Evolutionary conservation across 495 filamentous ascomycete species (phyloP).

Genomic region (Trichoderma orchidacearum): DNA sequence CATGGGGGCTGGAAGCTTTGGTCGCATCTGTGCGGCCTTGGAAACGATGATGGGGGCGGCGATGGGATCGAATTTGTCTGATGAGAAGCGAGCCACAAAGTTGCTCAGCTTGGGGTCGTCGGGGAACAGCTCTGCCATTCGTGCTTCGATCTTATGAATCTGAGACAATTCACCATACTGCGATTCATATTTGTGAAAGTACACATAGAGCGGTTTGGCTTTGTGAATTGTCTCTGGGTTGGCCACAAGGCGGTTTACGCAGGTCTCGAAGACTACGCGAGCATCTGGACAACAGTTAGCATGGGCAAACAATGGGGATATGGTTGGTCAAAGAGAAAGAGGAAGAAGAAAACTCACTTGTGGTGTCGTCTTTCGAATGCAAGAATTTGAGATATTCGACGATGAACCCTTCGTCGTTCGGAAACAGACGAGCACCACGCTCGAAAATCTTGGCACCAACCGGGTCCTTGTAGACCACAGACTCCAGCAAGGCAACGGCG

Average conservation of each 20-base stretch:
- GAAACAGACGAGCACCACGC: slow-evolving; percentile 80
- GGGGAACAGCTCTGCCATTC: slow-evolving; percentile 85
- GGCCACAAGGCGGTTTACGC: slow-evolving; percentile 60
- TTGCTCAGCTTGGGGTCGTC: slow-evolving; percentile 63
- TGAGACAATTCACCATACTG: slow-evolving; percentile 82
- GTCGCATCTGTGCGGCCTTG: slow-evolving; percentile 55
- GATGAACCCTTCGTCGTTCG: slow-evolving; percentile 80
- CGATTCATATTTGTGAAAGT: slow-evolving; percentile 91
- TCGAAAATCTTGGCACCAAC: slow-evolving; percentile 92
- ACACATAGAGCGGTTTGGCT: slow-evolving; percentile 70
- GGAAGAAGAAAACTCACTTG: slow-evolving; percentile 48
- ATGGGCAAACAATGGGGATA: background rate
- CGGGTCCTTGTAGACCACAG: slow-evolving; percentile 86
- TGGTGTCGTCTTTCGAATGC: slow-evolving; percentile 78
- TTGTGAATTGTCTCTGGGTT: slow-evolving; percentile 60
- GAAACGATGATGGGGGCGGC: slow-evolving; percentile 72
- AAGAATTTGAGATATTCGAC: slow-evolving; percentile 92
- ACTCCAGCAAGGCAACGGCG: slow-evolving; percentile 81
- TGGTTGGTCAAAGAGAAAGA: no score
- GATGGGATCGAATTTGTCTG: slow-evolving; percentile 47
- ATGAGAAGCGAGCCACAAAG: slow-evolving; percentile 65
- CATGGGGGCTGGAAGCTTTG: slow-evolving; percentile 40
- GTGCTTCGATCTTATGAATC: slow-evolving; percentile 75
- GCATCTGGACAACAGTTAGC: slow-evolving; percentile 48
- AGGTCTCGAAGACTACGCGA: slow-evolving; percentile 85